Evolutionary conservation across 176 grass and related monocot genomes (phyloP).

Genomic region (Lolium multiflorum): DNA sequence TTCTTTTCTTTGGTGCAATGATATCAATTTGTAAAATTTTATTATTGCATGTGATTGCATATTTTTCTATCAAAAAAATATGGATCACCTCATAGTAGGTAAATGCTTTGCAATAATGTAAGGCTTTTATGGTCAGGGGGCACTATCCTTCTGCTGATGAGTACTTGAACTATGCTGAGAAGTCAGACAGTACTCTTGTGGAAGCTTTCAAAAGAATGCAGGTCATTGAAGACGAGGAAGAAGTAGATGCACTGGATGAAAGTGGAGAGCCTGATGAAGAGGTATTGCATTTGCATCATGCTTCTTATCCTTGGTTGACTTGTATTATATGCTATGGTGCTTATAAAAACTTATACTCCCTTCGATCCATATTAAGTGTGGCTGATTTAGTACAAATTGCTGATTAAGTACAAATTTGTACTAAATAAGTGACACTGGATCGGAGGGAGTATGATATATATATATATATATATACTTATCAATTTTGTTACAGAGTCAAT

Average conservation of each 20-base stretch:
- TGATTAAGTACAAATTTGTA: no score
- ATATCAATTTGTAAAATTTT: background rate
- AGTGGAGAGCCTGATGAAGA: slow-evolving; percentile 68
- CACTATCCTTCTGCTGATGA: slow-evolving; percentile 79
- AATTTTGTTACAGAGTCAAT: background rate
- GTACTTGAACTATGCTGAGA: slow-evolving; percentile 77
- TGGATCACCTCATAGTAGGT: background rate
- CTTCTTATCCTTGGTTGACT: slow-evolving; percentile 14
- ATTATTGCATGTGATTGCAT: background rate
- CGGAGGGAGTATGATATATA: no score
- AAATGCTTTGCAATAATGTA: slow-evolving; percentile 36
- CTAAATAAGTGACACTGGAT: no score
- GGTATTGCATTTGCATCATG: slow-evolving; percentile 46
- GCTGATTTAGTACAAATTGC: no score
- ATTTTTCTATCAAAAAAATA: background rate
- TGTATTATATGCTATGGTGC: slow-evolving; percentile 13
- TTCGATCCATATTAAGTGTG: no score
- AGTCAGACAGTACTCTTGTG: slow-evolving; percentile 67
- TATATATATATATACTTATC: background rate
- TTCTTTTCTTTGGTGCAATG: background rate
- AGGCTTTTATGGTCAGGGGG: slow-evolving; percentile 53
- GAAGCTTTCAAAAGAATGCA: slow-evolving; percentile 96
- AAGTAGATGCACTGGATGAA: slow-evolving; percentile 64
- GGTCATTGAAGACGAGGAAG: slow-evolving; percentile 67
- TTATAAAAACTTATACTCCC: background rate